Evolutionary conservation across 192 early-diverging fungal genomes (phyloP).

Genomic region (Coemansia sp.): DNA sequence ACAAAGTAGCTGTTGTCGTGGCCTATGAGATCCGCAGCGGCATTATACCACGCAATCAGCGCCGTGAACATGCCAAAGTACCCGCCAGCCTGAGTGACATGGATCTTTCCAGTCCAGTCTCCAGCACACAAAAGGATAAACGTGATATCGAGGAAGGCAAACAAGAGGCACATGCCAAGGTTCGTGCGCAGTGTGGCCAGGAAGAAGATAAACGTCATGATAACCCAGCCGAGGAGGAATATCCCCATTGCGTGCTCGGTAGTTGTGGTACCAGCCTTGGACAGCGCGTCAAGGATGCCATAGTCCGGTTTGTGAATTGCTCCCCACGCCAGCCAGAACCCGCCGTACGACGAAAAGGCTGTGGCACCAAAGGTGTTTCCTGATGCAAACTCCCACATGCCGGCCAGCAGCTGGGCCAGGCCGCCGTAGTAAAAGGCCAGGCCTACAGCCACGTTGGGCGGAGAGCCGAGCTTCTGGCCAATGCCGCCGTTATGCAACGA

Average conservation of each 20-base stretch:
- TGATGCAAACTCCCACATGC: slow-evolving; percentile 79
- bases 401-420: slow-evolving; percentile 69
- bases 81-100: slow-evolving; percentile 62
- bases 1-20: slow-evolving; percentile 55
- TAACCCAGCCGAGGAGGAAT: slow-evolving; percentile 63
- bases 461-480: slow-evolving; percentile 51
- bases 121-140: slow-evolving; percentile 68
- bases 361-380: slow-evolving; percentile 84
- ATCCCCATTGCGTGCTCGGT: slow-evolving; percentile 57
- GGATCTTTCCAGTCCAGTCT: slow-evolving; percentile 52
- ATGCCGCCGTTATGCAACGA: slow-evolving; percentile 69
- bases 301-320: slow-evolving; percentile 59
- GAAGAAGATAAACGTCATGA: slow-evolving; percentile 70
- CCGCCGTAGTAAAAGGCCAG: slow-evolving; percentile 76
- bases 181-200: slow-evolving; percentile 64
- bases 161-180: slow-evolving; percentile 60
- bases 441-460: slow-evolving; percentile 60
- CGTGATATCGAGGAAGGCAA: slow-evolving; percentile 64
- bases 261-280: slow-evolving; percentile 31
- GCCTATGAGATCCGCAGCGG: slow-evolving; percentile 60
- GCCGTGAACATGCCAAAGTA: slow-evolving; percentile 72
- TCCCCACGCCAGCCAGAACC: slow-evolving; percentile 66
- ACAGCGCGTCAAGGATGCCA: slow-evolving; percentile 43
- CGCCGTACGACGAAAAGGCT: slow-evolving; percentile 69
- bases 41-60: slow-evolving; percentile 73